phyloP scores from a whole-genome alignment of 805 yeast genomes.

The Lipomyces spencermartinsiae region DNA sequence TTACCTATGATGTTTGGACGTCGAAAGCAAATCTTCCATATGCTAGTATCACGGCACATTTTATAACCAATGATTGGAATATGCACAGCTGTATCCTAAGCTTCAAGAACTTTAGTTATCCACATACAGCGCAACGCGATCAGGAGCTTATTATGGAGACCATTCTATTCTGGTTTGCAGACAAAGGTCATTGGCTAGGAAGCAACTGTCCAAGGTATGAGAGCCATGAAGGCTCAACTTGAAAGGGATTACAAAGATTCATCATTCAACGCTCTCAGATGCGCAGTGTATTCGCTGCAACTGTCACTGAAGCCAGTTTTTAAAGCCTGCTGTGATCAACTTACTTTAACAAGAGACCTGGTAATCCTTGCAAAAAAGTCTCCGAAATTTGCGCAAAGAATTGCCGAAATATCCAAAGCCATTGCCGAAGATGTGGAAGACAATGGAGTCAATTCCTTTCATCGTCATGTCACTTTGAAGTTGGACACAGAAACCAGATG shows the following conservation, averaged over 20 bases:
- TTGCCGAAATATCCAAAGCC: slow-evolving; percentile 9
- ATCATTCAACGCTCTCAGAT: slow-evolving; percentile 3
- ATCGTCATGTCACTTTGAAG: slow-evolving; percentile 9
- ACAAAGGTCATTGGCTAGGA: slow-evolving; percentile 8
- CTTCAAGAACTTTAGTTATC: slow-evolving; percentile 6
- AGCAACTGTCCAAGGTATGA: slow-evolving; percentile 8
- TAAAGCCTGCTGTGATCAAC: slow-evolving; percentile 8
- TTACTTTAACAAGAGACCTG: slow-evolving; percentile 1
- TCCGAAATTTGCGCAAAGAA: not conserved
- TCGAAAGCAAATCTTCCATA: not conserved
- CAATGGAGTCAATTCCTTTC: slow-evolving; percentile 7
- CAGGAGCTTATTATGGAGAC: slow-evolving; percentile 10
- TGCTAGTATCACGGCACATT: slow-evolving; percentile 6
- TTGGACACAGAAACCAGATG: slow-evolving; percentile 10
- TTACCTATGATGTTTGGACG: slow-evolving; percentile 6
- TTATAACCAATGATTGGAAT: slow-evolving; percentile 1
- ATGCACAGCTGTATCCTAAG: slow-evolving; percentile 3
- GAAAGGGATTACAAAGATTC: not conserved
- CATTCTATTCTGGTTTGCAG: slow-evolving; percentile 5
- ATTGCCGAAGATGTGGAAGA: slow-evolving; percentile 6
- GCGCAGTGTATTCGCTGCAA: slow-evolving; percentile 6
- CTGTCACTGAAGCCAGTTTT: slow-evolving; percentile 10
- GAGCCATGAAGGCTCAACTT: slow-evolving; percentile 4
- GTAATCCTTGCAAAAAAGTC: slow-evolving; percentile 4
- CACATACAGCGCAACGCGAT: slow-evolving; percentile 5